Base-by-base conservation (phyloP, 176 grass and related monocot species). In the Avena sativa region DNA sequence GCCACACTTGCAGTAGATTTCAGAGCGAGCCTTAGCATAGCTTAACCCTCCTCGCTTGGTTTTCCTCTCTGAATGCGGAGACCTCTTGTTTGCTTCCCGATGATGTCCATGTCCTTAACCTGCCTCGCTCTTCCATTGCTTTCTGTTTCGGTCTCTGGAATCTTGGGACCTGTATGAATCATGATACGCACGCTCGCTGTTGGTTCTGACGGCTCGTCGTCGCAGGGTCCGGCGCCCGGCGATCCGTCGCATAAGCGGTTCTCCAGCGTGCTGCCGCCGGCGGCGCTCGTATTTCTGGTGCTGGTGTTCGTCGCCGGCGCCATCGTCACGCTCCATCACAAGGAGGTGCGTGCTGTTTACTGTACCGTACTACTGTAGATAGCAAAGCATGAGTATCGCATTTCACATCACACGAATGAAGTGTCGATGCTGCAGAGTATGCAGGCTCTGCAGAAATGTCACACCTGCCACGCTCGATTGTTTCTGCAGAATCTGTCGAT, bases 221-320 rank as follows among this genome's bases (percentile, higher is more conserved):
- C 48, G 14, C 91, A 95, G 93, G 81, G 88, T 60, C 88, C 76
- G 12, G 40, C 83, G 19, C 44, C 85, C 17, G 73, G 38, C 9
- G 93, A 89, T 48, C 61, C 58, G 73, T 75, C 73, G 32, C 82
- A 88, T 36, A 95, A 93, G 46, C 84, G 91, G 72, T 67, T 87
- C 57, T 82, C 75, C 58, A 71, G 82, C 83, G 25, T 89, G 65
- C 79, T 81, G 23, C 81, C 86, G 2, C 86, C 87, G 12, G 88
- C 79, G 30, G 78, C 58, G 40, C 77, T 91, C 59, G 26, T 95
- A 6, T 86, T 95, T 52, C 93, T 90, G 4, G 58, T 82, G 1
- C 71, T 84, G 4, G 59, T 91, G 64, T 89, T 95, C 36, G 36
- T 88, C 5, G 87, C 66, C 17, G 86, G 84, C 21, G 85, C 83